These are phyloP conservation scores for Epichloe gansuensis DNA, from an alignment of 2,329 filamentous ascomycete genomes.

Conservation along the genomic window DNA sequence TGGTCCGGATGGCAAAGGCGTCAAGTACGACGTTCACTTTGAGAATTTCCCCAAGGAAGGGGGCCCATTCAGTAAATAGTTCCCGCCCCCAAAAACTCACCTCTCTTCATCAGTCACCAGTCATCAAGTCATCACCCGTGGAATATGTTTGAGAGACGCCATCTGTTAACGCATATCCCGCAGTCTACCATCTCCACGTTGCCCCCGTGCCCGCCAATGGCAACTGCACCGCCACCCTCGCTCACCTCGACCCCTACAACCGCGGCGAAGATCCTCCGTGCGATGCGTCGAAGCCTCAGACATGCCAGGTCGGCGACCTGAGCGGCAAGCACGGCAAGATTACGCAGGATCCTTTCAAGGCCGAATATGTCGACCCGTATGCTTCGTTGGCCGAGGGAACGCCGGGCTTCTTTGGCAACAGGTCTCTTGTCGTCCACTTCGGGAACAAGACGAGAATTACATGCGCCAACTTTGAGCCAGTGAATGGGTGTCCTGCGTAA, in stretches of 20 bases:
- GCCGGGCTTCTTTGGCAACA: slow-evolving; percentile 51
- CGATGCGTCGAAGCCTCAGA: slow-evolving; percentile 40
- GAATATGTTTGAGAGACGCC: background rate
- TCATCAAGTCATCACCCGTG: too few relatives aligned
- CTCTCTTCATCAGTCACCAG: background rate
- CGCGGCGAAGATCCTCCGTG: slow-evolving; percentile 53
- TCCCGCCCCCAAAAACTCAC: background rate
- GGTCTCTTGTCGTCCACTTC: slow-evolving; percentile 52
- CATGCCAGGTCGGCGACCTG: slow-evolving; percentile 67
- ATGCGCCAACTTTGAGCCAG: slow-evolving; percentile 47
- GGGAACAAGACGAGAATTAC: slow-evolving; percentile 51
- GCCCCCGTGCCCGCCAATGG: slow-evolving; percentile 49
- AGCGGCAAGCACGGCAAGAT: slow-evolving; percentile 61
- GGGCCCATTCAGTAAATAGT: slow-evolving; percentile 46
- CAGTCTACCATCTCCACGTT: slow-evolving; percentile 64
- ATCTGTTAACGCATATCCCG: background rate
- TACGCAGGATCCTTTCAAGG: slow-evolving; percentile 34
- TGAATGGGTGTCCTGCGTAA: slow-evolving; percentile 4
- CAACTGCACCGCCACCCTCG: slow-evolving; percentile 57
- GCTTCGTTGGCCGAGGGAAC: slow-evolving; percentile 39
- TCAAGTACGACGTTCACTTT: slow-evolving; percentile 43
- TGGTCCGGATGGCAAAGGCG: slow-evolving; percentile 38
- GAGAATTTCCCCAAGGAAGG: slow-evolving; percentile 44
- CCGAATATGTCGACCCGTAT: slow-evolving; percentile 43
- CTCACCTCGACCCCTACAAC: slow-evolving; percentile 59